phyloP scores from a whole-genome alignment of 2,329 filamentous ascomycete genomes.

The Colletotrichum lindemuthianum region DNA sequence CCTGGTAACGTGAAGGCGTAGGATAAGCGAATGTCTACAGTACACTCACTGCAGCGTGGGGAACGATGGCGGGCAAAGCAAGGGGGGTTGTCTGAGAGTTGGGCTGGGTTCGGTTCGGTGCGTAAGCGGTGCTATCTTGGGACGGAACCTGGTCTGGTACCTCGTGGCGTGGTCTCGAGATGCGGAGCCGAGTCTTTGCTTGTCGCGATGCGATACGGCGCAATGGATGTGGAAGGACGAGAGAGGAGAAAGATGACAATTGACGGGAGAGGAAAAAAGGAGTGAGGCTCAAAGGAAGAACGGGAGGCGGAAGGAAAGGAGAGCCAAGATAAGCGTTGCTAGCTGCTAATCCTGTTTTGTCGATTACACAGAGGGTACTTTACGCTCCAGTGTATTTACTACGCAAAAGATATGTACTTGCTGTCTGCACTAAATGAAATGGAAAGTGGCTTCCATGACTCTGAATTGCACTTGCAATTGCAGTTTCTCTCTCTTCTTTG shows the following conservation, averaged over 20 bases:
- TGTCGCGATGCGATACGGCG: neutral
- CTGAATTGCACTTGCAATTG: too few species aligned
- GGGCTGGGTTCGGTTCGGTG: slow-evolving; percentile 7
- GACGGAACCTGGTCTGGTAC: neutral
- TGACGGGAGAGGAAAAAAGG: neutral
- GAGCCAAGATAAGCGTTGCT: slow-evolving; percentile 6
- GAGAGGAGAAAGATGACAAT: neutral
- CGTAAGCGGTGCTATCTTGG: slow-evolving; percentile 2
- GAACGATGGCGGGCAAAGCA: slow-evolving; percentile 12
- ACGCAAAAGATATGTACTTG: neutral
- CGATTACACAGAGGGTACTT: too few species aligned
- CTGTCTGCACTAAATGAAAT: slow-evolving; percentile 1
- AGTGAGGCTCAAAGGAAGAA: slow-evolving; percentile 13
- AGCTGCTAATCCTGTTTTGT: too few species aligned
- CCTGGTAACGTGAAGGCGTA: slow-evolving; percentile 15
- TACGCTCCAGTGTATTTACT: too few species aligned
- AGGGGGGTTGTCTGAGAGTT: slow-evolving; percentile 21
- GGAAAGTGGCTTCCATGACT: slow-evolving; percentile 8
- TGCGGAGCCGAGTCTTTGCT: neutral
- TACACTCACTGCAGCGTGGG: slow-evolving; percentile 4
- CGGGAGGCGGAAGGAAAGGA: slow-evolving; percentile 12
- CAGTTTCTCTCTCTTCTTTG: too few species aligned
- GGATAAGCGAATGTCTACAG: slow-evolving; percentile 34
- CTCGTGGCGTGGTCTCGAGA: too few species aligned
- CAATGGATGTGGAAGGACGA: neutral